Base-by-base conservation (phyloP, 805 yeast species). In the Starmerella riodocensis region DNA sequence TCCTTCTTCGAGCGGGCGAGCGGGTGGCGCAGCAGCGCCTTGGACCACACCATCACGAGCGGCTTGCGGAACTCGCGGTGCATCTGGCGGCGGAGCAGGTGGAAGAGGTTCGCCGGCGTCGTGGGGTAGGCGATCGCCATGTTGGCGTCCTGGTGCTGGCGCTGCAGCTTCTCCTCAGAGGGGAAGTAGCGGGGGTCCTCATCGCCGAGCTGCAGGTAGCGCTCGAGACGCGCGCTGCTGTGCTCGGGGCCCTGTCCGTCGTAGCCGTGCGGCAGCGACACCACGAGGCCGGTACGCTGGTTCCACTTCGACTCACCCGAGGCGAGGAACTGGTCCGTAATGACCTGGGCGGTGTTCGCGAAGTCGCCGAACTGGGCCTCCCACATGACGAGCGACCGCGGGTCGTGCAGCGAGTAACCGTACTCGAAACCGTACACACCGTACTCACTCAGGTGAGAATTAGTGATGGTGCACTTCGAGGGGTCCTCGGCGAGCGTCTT, bases 191-290 rank as follows among this genome's bases (percentile, higher is more conserved):
- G 80, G 56, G 83, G 84, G 63, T 91, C 98, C 68, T 91, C 99
- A 61, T 86, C 86, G 58, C 94, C 79, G 59, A 91, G 66, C 69
- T 83, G 94, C 64, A 91, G 71, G 68, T 85, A 91, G 70, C 99
- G 78, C 70, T 91, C 99, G 40, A 91, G 65, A 73, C 97, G 79
- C 56, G 94, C 97, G 41, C 94, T 82, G 21, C 98, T 91, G 67
- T 91, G 99, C 70, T 91, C 99, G 51, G 99, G 97, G 57, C 99
- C 99, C 70, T 91, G 98, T 52, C 99, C 99, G 62, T 91, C 99
- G 63, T 86, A 91, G 68, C 99, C 99, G 62, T 91, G 99, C 42
- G 99, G 99, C 64, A 91, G 72, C 3, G 96, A 83, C 53, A 91
- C 66, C 28, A 91, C 94, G 44, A 91, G 60, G 61, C 99, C 99